Percentiles rank a stretch among this genome's conserved stretches.
Evolutionary conservation across 345 rosid genomes (phyloP).

Genomic region (Trapa incisa): DNA sequence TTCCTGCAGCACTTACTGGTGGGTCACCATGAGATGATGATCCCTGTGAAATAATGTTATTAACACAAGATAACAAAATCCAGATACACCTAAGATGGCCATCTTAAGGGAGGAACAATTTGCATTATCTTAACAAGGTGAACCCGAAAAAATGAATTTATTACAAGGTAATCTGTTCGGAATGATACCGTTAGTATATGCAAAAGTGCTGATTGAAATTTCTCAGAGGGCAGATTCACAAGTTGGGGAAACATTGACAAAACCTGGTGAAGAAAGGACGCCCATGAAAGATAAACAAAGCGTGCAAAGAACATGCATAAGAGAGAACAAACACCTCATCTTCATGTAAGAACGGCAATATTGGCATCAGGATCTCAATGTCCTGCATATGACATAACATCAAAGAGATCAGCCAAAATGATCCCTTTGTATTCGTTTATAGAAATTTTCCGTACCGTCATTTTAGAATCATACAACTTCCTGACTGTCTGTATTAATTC

Average conservation of each 20-base stretch:
- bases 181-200: conserved; percentile 60
- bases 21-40: conserved; percentile 57
- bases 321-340: conserved; percentile 48
- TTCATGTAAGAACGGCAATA: conserved; percentile 72
- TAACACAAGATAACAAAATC: neutral
- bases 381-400: conserved; percentile 48
- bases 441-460: conserved; percentile 42
- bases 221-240: conserved; percentile 71
- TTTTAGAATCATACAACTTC: conserved; percentile 74
- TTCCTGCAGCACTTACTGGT: conserved; percentile 70
- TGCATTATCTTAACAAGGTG: neutral
- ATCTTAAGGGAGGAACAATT: neutral
- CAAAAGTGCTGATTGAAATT: conserved; percentile 70
- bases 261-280: conserved; percentile 22
- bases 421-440: conserved; percentile 8
- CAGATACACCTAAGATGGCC: neutral
- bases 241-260: conserved; percentile 51
- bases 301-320: neutral
- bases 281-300: neutral
- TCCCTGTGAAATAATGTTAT: conserved; percentile 37
- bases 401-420: conserved; percentile 14
- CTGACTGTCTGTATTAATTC: conserved; percentile 61
- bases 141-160: neutral
- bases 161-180: neutral
- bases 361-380: conserved; percentile 71